A percentile compares a stretch with the other conserved stretches of the same genome.
Conservation (phyloP, 768 basidiomycete species). For the Panellus pusillus region DNA sequence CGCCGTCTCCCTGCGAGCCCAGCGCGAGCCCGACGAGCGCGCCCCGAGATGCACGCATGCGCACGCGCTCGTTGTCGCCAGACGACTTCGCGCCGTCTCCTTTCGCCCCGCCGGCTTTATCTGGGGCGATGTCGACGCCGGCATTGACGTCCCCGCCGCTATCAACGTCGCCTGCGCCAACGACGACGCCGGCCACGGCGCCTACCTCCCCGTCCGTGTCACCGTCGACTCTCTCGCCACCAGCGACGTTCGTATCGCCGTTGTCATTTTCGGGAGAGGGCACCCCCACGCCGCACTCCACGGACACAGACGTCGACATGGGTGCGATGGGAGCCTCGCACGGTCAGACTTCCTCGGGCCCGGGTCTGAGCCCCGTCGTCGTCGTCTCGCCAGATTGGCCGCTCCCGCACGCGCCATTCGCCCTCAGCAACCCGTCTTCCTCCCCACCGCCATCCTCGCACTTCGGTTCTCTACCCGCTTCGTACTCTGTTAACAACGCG, state of each 20-base stretch:
- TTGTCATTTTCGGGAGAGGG: background rate
- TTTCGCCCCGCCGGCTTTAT: conserved; percentile 12
- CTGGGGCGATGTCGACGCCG: background rate
- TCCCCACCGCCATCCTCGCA: too few species aligned
- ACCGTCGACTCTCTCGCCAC: background rate
- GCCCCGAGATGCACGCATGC: background rate
- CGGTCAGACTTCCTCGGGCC: background rate
- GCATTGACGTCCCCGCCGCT: background rate
- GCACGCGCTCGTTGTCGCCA: conserved; percentile 9
- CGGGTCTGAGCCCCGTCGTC: conserved; percentile 1
- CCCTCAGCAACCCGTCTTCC: too few species aligned
- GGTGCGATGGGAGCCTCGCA: background rate
- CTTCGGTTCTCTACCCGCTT: too few species aligned
- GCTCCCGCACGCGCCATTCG: conserved; percentile 6
- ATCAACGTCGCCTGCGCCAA: background rate
- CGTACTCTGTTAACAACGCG: too few species aligned
- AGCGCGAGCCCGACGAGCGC: background rate
- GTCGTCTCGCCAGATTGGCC: conserved; percentile 19
- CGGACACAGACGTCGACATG: background rate
- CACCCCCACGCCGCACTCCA: background rate
- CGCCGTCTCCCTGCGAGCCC: background rate
- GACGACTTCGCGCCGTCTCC: conserved; percentile 20
- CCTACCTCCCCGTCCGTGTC: background rate
- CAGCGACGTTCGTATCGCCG: background rate
- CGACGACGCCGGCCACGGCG: background rate